These are phyloP conservation scores for Hymenoscyphus fraxineus DNA, from an alignment of 2,329 filamentous ascomycete species.

Conservation along the genomic window DNA sequence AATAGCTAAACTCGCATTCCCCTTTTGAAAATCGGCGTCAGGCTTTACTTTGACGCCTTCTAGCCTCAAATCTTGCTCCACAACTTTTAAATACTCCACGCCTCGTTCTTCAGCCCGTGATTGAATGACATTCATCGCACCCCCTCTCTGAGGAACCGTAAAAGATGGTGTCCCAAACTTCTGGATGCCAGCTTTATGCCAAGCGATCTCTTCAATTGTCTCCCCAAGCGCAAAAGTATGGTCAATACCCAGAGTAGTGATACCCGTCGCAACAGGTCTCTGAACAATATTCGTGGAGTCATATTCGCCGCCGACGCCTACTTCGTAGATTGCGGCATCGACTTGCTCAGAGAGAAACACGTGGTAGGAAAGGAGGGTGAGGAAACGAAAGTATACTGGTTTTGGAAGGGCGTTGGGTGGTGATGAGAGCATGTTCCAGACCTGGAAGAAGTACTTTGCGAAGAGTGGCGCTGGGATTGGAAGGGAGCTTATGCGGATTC, in stretches of 20 bases:
- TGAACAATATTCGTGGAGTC: constrained; percentile 66
- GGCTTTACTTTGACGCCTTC: constrained; percentile 45
- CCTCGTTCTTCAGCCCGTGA: constrained; percentile 47
- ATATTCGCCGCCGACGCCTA: constrained; percentile 63
- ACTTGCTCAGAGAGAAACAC: constrained; percentile 61
- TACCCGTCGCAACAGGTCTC: constrained; percentile 53
- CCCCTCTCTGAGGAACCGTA: constrained; percentile 48
- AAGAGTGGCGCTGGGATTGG: constrained; percentile 58
- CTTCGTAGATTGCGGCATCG: constrained; percentile 62
- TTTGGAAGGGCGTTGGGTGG: constrained; percentile 29
- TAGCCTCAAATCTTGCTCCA: constrained; percentile 47
- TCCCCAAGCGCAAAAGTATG: constrained; percentile 61
- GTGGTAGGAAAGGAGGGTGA: constrained; percentile 65
- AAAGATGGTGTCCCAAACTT: constrained; percentile 58
- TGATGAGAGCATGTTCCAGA: constrained; percentile 55
- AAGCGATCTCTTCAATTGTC: constrained; percentile 63
- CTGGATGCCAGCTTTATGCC: constrained; percentile 72
- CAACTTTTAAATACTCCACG: constrained; percentile 42
- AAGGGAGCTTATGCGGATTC: constrained; percentile 58
- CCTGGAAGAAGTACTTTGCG: constrained; percentile 63
- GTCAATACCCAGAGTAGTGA: constrained; percentile 66
- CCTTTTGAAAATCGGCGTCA: constrained; percentile 54
- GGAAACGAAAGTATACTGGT: constrained; percentile 57
- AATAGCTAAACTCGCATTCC: constrained; percentile 52
- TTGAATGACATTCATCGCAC: constrained; percentile 43